Conservation (phyloP, 2,329 filamentous ascomycete genomes). For the Botryotinia globosa region DNA sequence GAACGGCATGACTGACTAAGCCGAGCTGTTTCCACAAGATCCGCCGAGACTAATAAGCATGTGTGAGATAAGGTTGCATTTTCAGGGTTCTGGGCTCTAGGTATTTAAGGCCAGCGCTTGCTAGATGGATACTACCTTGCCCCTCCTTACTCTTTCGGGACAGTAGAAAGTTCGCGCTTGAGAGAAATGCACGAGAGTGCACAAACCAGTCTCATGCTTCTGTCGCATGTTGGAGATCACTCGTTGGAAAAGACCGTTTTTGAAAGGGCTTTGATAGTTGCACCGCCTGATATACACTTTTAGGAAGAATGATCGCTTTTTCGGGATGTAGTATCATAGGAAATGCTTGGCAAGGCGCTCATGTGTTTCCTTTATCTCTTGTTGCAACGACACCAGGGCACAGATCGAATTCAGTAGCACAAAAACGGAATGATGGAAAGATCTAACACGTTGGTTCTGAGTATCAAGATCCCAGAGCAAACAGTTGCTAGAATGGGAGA, state of each 20-base stretch:
- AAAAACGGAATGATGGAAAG: background rate
- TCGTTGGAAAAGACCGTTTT: background rate
- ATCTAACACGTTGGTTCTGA: background rate
- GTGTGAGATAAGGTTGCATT: background rate
- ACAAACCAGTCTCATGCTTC: constrained; percentile 10
- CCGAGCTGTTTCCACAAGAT: background rate
- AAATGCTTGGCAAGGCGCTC: constrained; percentile 5
- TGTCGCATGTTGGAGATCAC: constrained; percentile 6
- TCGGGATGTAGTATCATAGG: background rate
- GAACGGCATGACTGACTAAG: background rate
- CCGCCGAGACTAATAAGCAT: constrained; percentile 5
- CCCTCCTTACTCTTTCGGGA: background rate
- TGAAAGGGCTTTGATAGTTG: background rate
- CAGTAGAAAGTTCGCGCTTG: background rate
- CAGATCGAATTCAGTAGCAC: background rate
- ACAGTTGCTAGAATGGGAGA: background rate
- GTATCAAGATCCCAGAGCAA: background rate
- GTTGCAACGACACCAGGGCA: background rate
- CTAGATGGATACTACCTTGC: background rate
- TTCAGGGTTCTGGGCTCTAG: background rate
- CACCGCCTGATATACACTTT: constrained; percentile 12
- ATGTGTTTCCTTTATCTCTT: background rate
- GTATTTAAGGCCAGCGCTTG: constrained; percentile 3
- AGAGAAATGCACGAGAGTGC: background rate
- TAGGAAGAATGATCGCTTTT: constrained; percentile 9